Conservation (phyloP, 192 early-diverging fungal genomes). For the Linnemannia elongata region DNA sequence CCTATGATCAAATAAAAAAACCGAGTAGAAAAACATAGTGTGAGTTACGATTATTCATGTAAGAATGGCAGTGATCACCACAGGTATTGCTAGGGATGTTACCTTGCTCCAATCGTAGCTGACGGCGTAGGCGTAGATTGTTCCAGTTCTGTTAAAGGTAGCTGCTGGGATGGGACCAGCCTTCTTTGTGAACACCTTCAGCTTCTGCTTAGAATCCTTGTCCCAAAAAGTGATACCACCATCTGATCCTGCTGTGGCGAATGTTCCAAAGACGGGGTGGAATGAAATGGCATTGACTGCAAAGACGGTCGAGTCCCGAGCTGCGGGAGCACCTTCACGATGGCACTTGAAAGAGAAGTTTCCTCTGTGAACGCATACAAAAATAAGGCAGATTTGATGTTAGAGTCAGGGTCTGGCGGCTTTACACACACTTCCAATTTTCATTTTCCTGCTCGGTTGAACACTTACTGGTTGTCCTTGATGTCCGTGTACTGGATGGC, state of each 20-base stretch:
- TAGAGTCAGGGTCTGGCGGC: not conserved
- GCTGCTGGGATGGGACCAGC: constrained; percentile 77
- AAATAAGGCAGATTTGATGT: not conserved
- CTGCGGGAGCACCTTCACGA: constrained; percentile 72
- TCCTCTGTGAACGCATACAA: constrained; percentile 52
- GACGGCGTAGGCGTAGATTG: constrained; percentile 92
- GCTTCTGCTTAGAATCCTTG: constrained; percentile 90
- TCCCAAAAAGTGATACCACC: constrained; percentile 96
- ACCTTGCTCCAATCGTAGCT: constrained; percentile 91
- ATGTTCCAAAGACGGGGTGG: constrained; percentile 90
- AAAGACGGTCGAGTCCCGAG: constrained; percentile 68
- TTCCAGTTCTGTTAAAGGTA: constrained; percentile 85
- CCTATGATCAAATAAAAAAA: constrained; percentile 16
- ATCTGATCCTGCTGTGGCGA: constrained; percentile 91
- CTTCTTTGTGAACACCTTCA: constrained; percentile 80
- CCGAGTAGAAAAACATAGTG: not conserved
- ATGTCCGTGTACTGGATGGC: constrained; percentile 94
- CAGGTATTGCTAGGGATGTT: not conserved
- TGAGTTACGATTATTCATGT: not conserved
- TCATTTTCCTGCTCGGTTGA: not conserved
- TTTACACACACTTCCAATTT: not conserved
- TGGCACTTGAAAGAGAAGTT: constrained; percentile 98
- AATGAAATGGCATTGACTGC: constrained; percentile 83
- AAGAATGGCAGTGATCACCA: too few relatives aligned
- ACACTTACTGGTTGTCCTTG: constrained; percentile 71